Base-by-base conservation (phyloP, 768 basidiomycete species). In the Rubroboletus pulcherrimus region DNA sequence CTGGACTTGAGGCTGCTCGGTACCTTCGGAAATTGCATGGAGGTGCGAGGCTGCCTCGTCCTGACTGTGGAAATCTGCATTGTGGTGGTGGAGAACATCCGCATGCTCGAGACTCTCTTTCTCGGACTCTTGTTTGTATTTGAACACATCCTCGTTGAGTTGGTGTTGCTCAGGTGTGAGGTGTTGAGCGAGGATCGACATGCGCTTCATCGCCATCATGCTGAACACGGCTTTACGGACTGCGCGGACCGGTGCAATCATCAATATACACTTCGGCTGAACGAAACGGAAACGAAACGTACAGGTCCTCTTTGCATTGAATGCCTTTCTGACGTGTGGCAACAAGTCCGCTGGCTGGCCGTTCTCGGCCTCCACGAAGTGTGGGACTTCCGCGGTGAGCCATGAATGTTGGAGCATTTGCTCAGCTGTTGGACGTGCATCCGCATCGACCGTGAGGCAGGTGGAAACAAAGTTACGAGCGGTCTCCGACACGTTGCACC, bases 251-350 rank as follows among this genome's bases (percentile, higher is more conserved):
- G 39, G 49, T 53, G 5, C 4, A 15, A 35, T 47, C 38, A 40
- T 55, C 50, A 62, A 17, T 21, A 54, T 48, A 42, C 44, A 29
- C 29, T 29, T 7, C 59, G 26, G 41, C 4, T 15, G 35, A 35
- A 46, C 10, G n/a, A 45, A 43, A 38, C 44, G 26, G 26, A 40
- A 49, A 59, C 14, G 40, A 41, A 17, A 79, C 89, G 51, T 66
- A 92, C 91, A 96, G 17, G 91, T 84, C 73, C 81, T 83, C 76
- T 82, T 90, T 33, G 92, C 93, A 68, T 97, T 84, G 75, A 97
- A 94, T 31, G 84, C 87, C 73, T 84, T 90, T 79, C 86, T 91
- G 72, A 98, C 88, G 43, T 89, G 82, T 30, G 96, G 95, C 63
- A 98, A 74, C 65, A 98, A 78, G 74, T 97, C 86, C 24, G 81